A percentile compares a stretch with the other conserved stretches of the same genome.
Conservation (phyloP, 2,329 filamentous ascomycete genomes). For the Fusarium marasasianum region DNA sequence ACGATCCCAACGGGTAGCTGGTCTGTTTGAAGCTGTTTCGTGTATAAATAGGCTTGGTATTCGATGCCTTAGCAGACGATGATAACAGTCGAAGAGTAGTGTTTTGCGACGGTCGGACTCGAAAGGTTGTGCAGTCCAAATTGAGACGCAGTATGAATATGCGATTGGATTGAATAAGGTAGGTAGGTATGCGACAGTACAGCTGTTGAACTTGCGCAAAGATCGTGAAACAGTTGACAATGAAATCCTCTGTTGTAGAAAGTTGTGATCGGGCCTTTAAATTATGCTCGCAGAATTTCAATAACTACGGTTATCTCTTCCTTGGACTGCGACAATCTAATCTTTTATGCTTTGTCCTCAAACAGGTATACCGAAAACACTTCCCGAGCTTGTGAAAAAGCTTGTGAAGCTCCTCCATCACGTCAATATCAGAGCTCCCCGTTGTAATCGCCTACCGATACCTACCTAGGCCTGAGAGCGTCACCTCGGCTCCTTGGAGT, state of each 20-base stretch:
- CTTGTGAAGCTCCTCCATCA: constrained; percentile 32
- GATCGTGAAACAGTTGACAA: constrained; percentile 4
- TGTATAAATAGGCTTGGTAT: neutral
- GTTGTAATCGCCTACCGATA: neutral
- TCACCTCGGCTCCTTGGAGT: constrained; percentile 27
- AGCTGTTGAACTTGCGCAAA: neutral
- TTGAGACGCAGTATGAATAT: neutral
- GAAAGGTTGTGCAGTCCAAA: neutral
- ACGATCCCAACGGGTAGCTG: constrained; percentile 3
- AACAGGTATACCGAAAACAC: constrained; percentile 25
- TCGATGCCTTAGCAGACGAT: neutral
- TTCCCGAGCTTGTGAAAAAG: constrained; percentile 34
- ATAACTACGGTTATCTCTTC: neutral
- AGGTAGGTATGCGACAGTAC: neutral
- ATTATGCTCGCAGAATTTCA: constrained; percentile 11
- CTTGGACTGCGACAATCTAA: constrained; percentile 13
- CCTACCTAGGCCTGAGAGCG: neutral
- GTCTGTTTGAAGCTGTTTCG: neutral
- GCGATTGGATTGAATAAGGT: neutral
- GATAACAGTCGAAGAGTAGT: neutral
- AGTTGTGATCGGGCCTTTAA: constrained; percentile 6
- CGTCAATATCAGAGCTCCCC: constrained; percentile 21
- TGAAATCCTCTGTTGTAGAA: constrained; percentile 9
- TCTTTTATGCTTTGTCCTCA: constrained; percentile 31
- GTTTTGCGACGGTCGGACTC: neutral